Evolutionary conservation across 352 stramenopile genomes (phyloP).

Genomic region (Phytophthora ramorum): DNA sequence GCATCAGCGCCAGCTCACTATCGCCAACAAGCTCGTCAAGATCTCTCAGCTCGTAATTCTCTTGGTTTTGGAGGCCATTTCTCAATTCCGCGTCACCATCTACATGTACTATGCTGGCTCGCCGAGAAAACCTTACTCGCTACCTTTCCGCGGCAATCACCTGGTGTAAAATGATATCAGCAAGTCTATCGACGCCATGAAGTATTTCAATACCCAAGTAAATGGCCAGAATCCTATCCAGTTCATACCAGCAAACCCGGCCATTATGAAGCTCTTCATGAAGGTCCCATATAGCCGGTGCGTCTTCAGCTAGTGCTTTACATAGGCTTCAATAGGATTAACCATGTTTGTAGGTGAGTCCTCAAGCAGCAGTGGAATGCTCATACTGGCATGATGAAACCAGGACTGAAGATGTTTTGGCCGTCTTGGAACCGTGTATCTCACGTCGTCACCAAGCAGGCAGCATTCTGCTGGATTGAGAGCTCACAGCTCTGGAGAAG

Average conservation of each 20-base stretch:
- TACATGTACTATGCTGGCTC: neutral
- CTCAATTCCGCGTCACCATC: neutral
- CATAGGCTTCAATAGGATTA: too few species aligned
- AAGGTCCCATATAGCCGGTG: constrained; percentile 40
- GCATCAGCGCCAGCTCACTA: too few species aligned
- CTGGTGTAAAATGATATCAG: constrained; percentile 45
- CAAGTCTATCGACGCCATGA: constrained; percentile 42
- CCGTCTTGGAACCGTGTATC: constrained; percentile 75
- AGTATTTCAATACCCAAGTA: constrained; percentile 40
- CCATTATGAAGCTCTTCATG: constrained; percentile 36
- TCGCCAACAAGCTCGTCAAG: too few species aligned
- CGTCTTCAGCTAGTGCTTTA: constrained; percentile 19
- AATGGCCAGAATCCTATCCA: constrained; percentile 41
- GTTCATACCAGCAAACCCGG: constrained; percentile 34
- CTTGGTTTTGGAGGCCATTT: too few species aligned
- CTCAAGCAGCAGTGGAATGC: too few species aligned
- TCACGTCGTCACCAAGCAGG: constrained; percentile 85
- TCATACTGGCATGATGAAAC: too few species aligned
- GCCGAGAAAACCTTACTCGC: constrained; percentile 2
- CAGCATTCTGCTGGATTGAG: constrained; percentile 31
- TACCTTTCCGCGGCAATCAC: constrained; percentile 28
- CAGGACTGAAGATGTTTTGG: too few species aligned
- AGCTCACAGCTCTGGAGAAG: neutral
- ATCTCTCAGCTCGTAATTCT: too few species aligned
- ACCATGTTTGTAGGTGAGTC: too few species aligned